Evolutionary conservation across 352 stramenopile genomes (phyloP).

Genomic region (Aphanomyces invadans): DNA sequence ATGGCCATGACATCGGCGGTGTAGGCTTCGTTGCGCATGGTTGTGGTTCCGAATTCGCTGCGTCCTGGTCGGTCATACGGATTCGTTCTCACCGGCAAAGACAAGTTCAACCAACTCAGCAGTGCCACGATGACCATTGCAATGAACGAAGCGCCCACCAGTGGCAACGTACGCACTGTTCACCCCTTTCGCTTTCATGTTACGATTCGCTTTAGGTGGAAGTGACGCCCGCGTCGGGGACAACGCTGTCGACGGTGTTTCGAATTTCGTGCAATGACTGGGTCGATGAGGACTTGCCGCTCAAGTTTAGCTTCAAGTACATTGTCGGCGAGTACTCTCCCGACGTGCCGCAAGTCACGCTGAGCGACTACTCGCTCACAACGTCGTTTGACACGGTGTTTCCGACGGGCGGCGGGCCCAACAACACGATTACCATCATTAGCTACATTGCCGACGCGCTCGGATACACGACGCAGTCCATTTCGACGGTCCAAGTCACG

Average conservation of each 20-base stretch:
- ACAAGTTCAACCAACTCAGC: slow-evolving; percentile 34
- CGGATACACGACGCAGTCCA: slow-evolving; percentile 39
- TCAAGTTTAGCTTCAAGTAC: slow-evolving; percentile 69
- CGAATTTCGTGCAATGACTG: slow-evolving; percentile 41
- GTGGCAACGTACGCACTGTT: slow-evolving; percentile 27
- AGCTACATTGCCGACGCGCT: slow-evolving; percentile 52
- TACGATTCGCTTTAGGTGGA: slow-evolving; percentile 25
- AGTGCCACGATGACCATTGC: slow-evolving; percentile 39
- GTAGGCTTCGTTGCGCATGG: slow-evolving; percentile 34
- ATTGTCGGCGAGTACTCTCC: slow-evolving; percentile 49
- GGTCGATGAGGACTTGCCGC: slow-evolving; percentile 56
- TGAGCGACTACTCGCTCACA: slow-evolving; percentile 46
- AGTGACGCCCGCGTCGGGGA: slow-evolving; percentile 37
- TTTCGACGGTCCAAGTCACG: slow-evolving; percentile 29
- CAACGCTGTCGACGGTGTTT: slow-evolving; percentile 49
- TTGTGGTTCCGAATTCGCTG: slow-evolving; percentile 40
- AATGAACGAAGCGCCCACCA: slow-evolving; percentile 47
- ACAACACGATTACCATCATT: slow-evolving; percentile 55
- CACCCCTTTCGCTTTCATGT: not conserved
- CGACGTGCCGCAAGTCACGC: slow-evolving; percentile 39
- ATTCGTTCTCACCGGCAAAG: slow-evolving; percentile 42
- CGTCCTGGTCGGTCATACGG: slow-evolving; percentile 39
- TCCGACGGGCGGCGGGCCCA: slow-evolving; percentile 42
- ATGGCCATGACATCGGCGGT: not conserved
- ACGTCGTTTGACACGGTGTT: slow-evolving; percentile 46